These are phyloP conservation scores for Penicillium desertorum DNA, from an alignment of 495 filamentous ascomycete species.

Conservation along the genomic window DNA sequence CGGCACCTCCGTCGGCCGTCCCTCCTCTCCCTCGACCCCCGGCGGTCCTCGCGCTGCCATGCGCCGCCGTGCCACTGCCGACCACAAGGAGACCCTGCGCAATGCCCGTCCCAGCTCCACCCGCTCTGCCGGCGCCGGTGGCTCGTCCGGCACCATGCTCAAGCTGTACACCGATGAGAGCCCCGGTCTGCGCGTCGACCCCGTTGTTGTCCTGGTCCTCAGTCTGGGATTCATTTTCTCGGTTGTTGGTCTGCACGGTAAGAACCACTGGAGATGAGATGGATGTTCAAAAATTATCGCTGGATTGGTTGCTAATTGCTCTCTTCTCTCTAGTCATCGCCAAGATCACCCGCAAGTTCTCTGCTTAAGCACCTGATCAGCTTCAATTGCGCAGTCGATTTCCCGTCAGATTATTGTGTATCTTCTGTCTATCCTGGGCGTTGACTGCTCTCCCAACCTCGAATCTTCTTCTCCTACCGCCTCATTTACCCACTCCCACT, in stretches of 20 bases:
- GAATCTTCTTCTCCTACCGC: conserved; percentile 6
- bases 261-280: conserved; percentile 23
- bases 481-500: conserved; percentile 15
- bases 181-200: conserved; percentile 93
- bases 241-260: conserved; percentile 96
- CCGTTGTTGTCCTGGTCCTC: conserved; percentile 92
- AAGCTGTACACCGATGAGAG: conserved; percentile 99
- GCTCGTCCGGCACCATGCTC: conserved; percentile 96
- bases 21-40: conserved; percentile 84
- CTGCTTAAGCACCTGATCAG: conserved; percentile 40
- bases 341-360: conserved; percentile 92
- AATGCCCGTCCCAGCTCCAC: conserved; percentile 90
- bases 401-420: neutral
- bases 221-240: conserved; percentile 97
- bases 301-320: conserved; percentile 21
- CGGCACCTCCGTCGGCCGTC: conserved; percentile 67
- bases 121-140: conserved; percentile 88
- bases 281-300: neutral
- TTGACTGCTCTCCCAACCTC: conserved; percentile 4
- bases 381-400: conserved; percentile 2
- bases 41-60: conserved; percentile 94
- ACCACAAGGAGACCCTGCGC: conserved; percentile 90
- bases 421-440: conserved; percentile 3
- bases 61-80: conserved; percentile 87
- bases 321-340: conserved; percentile 72